Base-by-base conservation (phyloP, 176 grass and related monocot genomes). In the Eragrostis curvula region DNA sequence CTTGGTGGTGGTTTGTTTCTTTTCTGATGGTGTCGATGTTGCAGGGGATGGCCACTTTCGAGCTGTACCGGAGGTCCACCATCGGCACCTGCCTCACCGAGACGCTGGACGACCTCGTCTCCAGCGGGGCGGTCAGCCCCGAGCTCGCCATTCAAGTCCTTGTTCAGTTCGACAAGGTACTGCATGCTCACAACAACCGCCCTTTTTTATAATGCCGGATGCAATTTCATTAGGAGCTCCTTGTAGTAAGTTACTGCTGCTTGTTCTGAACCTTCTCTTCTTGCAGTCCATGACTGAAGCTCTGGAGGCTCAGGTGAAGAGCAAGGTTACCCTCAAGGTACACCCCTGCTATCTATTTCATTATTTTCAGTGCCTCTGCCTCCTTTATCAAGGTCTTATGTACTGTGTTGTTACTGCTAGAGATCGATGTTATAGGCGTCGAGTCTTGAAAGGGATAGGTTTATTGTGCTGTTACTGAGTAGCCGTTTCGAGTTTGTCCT, bases 121-220 rank as follows among this genome's bases (percentile, higher is more conserved):
- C 83, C 39, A 89, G 48, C 79, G 90, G 88, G 11, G 81, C 66
- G 1, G 62, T 98, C 59, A 85, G 56, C 66, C 96, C 92, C 29
- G 88, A 95, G 81, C 88, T 98, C 55, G 96, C 96, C 46, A 89
- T 95, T 25, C 84, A 93, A 73, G 96, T 98, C 63, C 90, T 95
- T 17, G 79, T 95, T 74, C 92, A 93, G 75, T 98, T 98, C 55
- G 96, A 98, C 84, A 88, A 95, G 96, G 95, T 98, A 9, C 18
- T 57, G 20, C 6, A 1, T 52, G 4, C 6, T 36, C 32, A 36
- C 32, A 36, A 36, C 4, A 36, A n/a, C n/a, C n/a, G n/a, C n/a
- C n/a, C n/a, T n/a, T n/a, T n/a, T n/a, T n/a, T n/a, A n/a, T n/a
- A n/a, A n/a, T n/a, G n/a, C n/a, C n/a, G n/a, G n/a, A n/a, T n/a